Evolutionary conservation across 2,329 filamentous ascomycete species (phyloP), one percentile per base, ranked within the genome.

Genomic region (Esteya vermicola): DNA sequence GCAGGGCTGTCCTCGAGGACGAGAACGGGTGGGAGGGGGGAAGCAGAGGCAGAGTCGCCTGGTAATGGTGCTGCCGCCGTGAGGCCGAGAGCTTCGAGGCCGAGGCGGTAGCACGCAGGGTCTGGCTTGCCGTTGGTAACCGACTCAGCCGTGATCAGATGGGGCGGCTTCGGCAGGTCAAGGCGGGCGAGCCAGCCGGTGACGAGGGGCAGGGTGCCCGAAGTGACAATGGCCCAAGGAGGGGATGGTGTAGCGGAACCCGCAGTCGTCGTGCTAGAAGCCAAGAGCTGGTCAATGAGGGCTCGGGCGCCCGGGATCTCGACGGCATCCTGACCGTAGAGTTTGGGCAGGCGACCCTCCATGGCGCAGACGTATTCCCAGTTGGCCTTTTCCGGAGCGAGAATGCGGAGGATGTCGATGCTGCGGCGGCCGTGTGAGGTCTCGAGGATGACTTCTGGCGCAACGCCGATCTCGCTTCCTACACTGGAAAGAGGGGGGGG

Each of bases 1-100:
- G 85, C 84, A 6, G 88, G 86, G 41, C 84, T 84, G 62, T 95
- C 88, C 61, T 95, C 88, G 28, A 94, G 63, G 36, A 95, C 88
- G 41, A 94, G 65, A 33, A 89, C 60, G 13, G 41, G 19, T 25
- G 63, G 59, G 40, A n/a, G n/a, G n/a, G n/a, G n/a, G n/a, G n/a
- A n/a, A n/a, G n/a, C n/a, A n/a, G n/a, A n/a, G n/a, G n/a, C n/a
- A n/a, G n/a, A n/a, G n/a, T n/a, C n/a, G 60, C 68, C 22, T 28
- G 10, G 26, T 28, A 10, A 14, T 62, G 58, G 13, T 55, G 54
- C 26, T 62, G 64, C 18, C 65, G 55, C 20, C 14, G 19, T 10
- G 18, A 77, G 57, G 1, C 66, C 67, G 14, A 88, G 67, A 46
- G 69, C 69, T 49, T 72, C 64, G 35, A 75, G 72, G 14, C 81